Evolutionary conservation across 257 asterid genomes (phyloP).

Genomic region (Nicotiana paniculata): DNA sequence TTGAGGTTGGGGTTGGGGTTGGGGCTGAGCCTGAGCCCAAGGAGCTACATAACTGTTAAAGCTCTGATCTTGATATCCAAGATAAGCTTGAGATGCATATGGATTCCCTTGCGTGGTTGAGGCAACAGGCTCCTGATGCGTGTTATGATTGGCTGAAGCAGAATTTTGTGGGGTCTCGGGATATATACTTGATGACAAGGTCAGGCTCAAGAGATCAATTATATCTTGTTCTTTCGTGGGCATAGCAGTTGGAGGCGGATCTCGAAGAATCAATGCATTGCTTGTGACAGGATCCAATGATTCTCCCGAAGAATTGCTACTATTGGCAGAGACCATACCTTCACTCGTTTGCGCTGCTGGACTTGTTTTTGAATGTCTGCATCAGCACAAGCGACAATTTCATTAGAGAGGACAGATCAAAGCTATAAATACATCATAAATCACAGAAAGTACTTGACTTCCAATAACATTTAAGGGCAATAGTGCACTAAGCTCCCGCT

Average conservation of each 20-base stretch:
- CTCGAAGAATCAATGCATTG: conserved; percentile 59
- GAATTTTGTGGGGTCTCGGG: conserved; percentile 38
- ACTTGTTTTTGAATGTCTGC: conserved; percentile 13
- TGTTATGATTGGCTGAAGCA: conserved; percentile 15
- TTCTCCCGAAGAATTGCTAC: not conserved
- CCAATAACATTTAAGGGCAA: not conserved
- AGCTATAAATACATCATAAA: not conserved
- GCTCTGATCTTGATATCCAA: conserved; percentile 30
- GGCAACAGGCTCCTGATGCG: conserved; percentile 25
- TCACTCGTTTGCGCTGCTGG: conserved; percentile 6
- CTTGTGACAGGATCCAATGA: conserved; percentile 19
- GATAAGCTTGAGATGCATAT: conserved; percentile 33
- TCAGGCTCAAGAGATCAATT: conserved; percentile 66
- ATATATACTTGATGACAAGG: conserved; percentile 38
- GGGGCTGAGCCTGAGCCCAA: conserved; percentile 50
- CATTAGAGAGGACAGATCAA: not conserved
- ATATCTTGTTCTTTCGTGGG: conserved; percentile 61
- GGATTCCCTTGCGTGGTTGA: conserved; percentile 24
- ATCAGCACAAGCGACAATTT: not conserved
- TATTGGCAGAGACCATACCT: not conserved
- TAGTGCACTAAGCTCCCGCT: no score
- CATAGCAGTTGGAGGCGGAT: conserved; percentile 29
- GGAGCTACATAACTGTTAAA: conserved; percentile 70
- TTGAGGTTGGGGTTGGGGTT: not conserved
- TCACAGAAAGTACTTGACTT: not conserved